A percentile compares a stretch with the other conserved stretches of the same genome.
Evolutionary conservation across 2,329 filamentous ascomycete genomes (phyloP).

Genomic region (Trichoderma harzianum): DNA sequence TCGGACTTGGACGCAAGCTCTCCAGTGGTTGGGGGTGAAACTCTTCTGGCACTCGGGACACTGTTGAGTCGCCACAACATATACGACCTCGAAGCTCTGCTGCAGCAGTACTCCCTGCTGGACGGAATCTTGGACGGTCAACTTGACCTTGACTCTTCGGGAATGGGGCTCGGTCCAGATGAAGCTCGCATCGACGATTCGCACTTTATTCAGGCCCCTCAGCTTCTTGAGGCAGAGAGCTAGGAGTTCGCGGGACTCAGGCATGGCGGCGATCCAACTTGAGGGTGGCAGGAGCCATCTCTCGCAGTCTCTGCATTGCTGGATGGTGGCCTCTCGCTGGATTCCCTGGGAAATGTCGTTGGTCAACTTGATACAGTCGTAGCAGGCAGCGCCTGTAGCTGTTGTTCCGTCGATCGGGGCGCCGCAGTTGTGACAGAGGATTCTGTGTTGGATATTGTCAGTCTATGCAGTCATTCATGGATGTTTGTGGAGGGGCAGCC

Average conservation of each 20-base stretch:
- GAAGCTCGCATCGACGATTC: conserved; percentile 93
- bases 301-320: conserved; percentile 93
- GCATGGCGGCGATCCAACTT: conserved; percentile 80
- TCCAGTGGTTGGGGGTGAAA: conserved; percentile 94
- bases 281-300: conserved; percentile 84
- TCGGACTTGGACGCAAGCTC: conserved; percentile 87
- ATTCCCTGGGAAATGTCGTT: conserved; percentile 91
- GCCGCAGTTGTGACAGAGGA: conserved; percentile 97
- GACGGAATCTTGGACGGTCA: conserved; percentile 78
- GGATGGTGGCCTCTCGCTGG: conserved; percentile 82
- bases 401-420: conserved; percentile 91
- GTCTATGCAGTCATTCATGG: not conserved
- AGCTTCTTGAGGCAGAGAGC: conserved; percentile 88
- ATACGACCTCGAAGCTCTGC: conserved; percentile 93
- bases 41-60: conserved; percentile 94
- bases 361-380: conserved; percentile 92
- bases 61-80: conserved; percentile 85
- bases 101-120: conserved; percentile 69
- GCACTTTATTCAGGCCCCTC: conserved; percentile 79
- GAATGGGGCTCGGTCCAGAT: conserved; percentile 99
- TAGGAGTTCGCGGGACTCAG: conserved; percentile 87
- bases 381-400: conserved; percentile 82
- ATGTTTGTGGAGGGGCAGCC: not conserved
- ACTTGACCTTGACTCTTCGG: conserved; percentile 85
- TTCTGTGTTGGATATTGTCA: conserved; percentile 38